phyloP scores from a whole-genome alignment of 805 yeast species.

The Saturnispora quitensis region DNA sequence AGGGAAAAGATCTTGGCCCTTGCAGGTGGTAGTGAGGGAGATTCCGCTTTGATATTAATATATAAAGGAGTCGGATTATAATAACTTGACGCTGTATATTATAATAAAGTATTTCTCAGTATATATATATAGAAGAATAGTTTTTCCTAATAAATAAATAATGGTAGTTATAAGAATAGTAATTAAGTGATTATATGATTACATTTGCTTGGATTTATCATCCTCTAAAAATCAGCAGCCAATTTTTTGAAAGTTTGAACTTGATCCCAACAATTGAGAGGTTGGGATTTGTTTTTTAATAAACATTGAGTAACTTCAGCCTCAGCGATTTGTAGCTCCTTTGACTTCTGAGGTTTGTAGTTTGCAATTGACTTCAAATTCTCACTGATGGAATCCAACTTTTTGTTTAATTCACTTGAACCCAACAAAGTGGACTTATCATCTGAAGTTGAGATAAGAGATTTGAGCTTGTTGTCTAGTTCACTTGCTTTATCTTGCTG shows the following conservation, averaged over 20 bases:
- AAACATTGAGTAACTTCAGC: constrained; percentile 49
- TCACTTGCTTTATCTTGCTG: constrained; percentile 42
- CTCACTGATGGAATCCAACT: constrained; percentile 29
- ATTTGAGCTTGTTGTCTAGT: constrained; percentile 42
- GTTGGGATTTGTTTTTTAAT: constrained; percentile 50
- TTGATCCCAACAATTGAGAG: constrained; percentile 77
- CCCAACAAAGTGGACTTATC: constrained; percentile 22
- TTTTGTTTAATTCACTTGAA: constrained; percentile 23
- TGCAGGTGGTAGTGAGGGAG: constrained; percentile 98
- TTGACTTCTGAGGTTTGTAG: constrained; percentile 25
- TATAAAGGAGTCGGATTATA: constrained; percentile 73
- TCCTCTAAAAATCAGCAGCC: constrained; percentile 25
- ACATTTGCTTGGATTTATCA: background rate
- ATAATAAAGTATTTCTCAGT: background rate
- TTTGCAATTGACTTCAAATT: constrained; percentile 26
- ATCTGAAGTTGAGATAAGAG: constrained; percentile 30
- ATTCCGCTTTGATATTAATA: constrained; percentile 81
- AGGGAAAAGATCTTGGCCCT: constrained; percentile 75
- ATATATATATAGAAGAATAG: background rate
- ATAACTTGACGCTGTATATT: background rate
- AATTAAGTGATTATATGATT: background rate
- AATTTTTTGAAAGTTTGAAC: constrained; percentile 58
- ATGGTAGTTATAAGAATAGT: background rate
- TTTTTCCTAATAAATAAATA: background rate
- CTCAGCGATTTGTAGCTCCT: constrained; percentile 39